Evolutionary conservation across 495 filamentous ascomycete genomes (phyloP), one percentile per base, ranked within the genome.

Genomic region (Aspergillus panamensis): DNA sequence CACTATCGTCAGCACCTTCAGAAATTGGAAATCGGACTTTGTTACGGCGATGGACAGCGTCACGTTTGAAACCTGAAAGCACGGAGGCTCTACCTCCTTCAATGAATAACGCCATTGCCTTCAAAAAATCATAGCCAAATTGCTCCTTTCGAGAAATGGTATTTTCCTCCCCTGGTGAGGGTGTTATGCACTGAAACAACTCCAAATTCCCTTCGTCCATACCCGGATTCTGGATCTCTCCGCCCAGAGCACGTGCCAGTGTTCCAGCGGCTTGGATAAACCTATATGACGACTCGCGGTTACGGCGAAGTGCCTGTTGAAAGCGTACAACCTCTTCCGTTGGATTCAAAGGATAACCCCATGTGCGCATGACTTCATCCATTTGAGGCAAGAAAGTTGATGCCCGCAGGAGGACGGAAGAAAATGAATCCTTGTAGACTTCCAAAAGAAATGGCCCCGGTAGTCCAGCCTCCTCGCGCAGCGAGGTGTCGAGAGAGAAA

Each of bases 261-360:
- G 82, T 81, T 25, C 87, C 87, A 21, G 83, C 75, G n/a, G 85
- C 86, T 69, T 88, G 86, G 6, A 88, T 77, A 66, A 89, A 89
- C 43, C 83, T 72, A 63, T 84, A 81, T n/a, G 79, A 70, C 16
- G 80, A 73, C 39, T 83, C 77, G 21, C 87, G 82, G 51, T 84
- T 76, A 8, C 69, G 71, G 16, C 85, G 83, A 17, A 87, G 73
- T 4, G 78, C 77, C 60, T 82, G 77, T 61, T 88, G 83, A 6
- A 83, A 62, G 4, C 62, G 51, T 30, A 87, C 78, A 39, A 81
- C 79, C 33, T 82, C 75, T 3, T 67, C 62, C 6, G 70, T 61
- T 16, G 85, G 84, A 49, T 85, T 77, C 40, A 86, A 58, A 0
- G 85, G 84, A 63, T 87, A 87, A 10, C 76, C 68, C 85, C 85